Conservation (phyloP, 169 alveolate species). For the Theileria annulata region DNA sequence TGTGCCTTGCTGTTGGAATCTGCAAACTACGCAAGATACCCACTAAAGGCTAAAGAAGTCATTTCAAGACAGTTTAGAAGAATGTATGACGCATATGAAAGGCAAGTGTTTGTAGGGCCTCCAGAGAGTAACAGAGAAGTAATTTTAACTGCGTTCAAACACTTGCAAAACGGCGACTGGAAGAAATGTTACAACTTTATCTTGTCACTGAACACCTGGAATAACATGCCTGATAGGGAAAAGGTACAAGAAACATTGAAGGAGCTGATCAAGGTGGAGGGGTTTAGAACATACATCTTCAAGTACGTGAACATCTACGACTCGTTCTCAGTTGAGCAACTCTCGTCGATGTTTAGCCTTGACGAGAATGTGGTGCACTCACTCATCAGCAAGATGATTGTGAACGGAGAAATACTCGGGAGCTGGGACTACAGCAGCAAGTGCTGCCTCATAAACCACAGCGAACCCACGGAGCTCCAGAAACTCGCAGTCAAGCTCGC, state of each 20-base stretch:
- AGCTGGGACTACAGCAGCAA: conserved; percentile 89
- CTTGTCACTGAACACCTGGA: conserved; percentile 82
- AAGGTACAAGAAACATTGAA: conserved; percentile 80
- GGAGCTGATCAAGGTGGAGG: conserved; percentile 90
- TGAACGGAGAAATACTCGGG: conserved; percentile 86
- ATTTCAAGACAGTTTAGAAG: conserved; percentile 89
- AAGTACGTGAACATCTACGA: conserved; percentile 82
- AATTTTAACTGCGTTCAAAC: conserved; percentile 88
- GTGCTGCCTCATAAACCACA: conserved; percentile 84
- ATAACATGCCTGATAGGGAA: conserved; percentile 82
- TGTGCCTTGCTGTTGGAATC: conserved; percentile 90
- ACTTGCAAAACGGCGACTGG: conserved; percentile 93
- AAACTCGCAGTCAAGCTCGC: conserved; percentile 80
- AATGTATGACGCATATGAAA: conserved; percentile 90
- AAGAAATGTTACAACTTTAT: conserved; percentile 86
- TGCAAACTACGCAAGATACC: conserved; percentile 86
- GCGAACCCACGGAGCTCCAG: conserved; percentile 87
- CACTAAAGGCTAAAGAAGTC: conserved; percentile 67
- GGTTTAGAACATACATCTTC: conserved; percentile 90
- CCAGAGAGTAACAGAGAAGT: conserved; percentile 94
- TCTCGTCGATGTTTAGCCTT: conserved; percentile 83
- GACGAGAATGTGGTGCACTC: conserved; percentile 81
- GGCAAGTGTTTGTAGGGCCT: conserved; percentile 91
- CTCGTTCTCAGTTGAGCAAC: conserved; percentile 83
- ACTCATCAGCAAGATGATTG: conserved; percentile 88